These are phyloP conservation scores for Solanum neorickii DNA, from an alignment of 257 asterid genomes.

Conservation along the genomic window DNA sequence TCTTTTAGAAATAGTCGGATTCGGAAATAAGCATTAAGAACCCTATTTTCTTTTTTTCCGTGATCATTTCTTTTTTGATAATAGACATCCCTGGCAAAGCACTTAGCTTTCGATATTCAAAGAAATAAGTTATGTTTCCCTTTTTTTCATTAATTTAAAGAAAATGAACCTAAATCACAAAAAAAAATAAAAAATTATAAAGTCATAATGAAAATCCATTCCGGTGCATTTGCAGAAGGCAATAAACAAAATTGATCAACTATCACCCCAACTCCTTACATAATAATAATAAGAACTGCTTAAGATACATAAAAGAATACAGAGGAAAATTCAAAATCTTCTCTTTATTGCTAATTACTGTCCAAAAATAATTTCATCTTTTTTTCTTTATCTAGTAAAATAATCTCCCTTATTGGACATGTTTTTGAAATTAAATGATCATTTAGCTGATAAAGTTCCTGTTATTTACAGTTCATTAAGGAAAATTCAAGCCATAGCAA, in stretches of 20 bases:
- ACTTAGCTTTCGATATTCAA: too few relatives aligned
- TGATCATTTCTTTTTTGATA: too few relatives aligned
- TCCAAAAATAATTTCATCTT: background rate
- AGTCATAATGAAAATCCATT: background rate
- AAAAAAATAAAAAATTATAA: background rate
- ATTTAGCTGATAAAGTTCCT: background rate
- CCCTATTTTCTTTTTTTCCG: too few relatives aligned
- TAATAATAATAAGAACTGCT: too few relatives aligned
- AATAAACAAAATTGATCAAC: background rate
- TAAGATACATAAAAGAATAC: background rate
- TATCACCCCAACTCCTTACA: background rate
- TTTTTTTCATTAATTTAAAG: background rate
- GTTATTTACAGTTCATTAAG: background rate
- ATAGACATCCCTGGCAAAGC: too few relatives aligned
- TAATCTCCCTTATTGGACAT: background rate
- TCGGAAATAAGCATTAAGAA: too few relatives aligned
- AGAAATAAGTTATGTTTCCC: background rate
- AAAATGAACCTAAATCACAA: background rate
- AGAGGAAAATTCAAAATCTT: background rate
- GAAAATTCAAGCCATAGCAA: constrained; percentile 12
- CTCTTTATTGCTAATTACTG: background rate
- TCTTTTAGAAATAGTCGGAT: too few relatives aligned
- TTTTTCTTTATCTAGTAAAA: background rate
- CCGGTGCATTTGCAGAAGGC: background rate
- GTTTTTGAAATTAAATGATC: background rate